phyloP scores from a whole-genome alignment of 495 filamentous ascomycete species.

The Penicillium pancosmium region DNA sequence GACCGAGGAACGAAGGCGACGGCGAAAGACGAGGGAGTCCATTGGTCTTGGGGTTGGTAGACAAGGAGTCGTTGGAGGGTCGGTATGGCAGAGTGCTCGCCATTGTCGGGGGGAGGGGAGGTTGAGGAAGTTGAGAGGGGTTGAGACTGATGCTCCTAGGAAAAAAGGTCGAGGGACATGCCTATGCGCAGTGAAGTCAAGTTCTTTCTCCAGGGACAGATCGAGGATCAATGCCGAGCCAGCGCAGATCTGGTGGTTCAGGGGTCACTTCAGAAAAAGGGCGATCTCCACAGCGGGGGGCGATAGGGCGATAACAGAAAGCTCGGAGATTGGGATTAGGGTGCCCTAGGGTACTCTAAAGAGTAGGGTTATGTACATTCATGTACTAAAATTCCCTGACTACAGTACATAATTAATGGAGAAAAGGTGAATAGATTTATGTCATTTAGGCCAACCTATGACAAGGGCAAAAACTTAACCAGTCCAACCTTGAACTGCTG shows the following conservation, averaged over 20 bases:
- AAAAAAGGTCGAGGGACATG: constrained; percentile 18
- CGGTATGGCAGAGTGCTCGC: constrained; percentile 47
- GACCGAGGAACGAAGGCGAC: constrained; percentile 55
- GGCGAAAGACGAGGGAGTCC: constrained; percentile 59
- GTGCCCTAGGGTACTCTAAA: no score
- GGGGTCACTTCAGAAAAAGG: constrained; percentile 27
- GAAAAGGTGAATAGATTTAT: not conserved
- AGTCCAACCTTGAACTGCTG: not conserved
- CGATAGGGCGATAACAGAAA: constrained; percentile 30
- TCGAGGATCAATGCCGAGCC: not conserved
- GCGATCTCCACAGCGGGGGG: constrained; percentile 40
- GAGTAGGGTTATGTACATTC: not conserved
- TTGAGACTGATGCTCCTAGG: constrained; percentile 23
- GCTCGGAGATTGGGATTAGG: not conserved
- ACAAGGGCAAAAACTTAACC: no score
- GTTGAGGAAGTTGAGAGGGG: not conserved
- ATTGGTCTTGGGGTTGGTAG: constrained; percentile 49
- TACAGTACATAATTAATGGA: not conserved
- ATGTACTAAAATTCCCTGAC: no score
- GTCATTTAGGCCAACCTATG: no score
- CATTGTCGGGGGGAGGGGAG: constrained; percentile 35
- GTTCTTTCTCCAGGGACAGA: not conserved
- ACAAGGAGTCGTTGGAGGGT: constrained; percentile 44
- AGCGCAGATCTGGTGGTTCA: constrained; percentile 15
- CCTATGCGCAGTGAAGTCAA: constrained; percentile 5